Evolutionary conservation across 2,329 filamentous ascomycete genomes (phyloP).

Genomic region (Didymosphaeria variabile): DNA sequence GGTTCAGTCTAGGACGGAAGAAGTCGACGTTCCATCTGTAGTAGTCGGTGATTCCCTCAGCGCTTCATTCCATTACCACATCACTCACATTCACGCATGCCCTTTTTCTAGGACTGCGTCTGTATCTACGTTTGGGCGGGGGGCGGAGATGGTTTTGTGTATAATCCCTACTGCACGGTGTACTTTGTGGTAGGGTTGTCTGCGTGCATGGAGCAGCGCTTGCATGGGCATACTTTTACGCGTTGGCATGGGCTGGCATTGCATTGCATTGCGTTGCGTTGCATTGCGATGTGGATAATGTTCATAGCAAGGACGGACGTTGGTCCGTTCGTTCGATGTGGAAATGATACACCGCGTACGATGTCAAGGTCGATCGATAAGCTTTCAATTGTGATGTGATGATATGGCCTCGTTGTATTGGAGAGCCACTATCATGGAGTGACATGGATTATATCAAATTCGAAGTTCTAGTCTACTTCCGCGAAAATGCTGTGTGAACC

Average conservation of each 20-base stretch:
- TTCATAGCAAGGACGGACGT: neutral
- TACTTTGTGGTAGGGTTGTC: neutral
- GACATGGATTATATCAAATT: no score
- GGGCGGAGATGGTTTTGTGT: neutral
- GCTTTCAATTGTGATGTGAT: neutral
- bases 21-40: slow-evolving; percentile 65
- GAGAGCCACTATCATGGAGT: no score
- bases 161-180: neutral
- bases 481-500: no score
- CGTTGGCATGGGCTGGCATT: neutral
- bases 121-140: neutral
- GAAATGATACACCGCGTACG: neutral
- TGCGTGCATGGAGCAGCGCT: neutral
- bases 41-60: neutral
- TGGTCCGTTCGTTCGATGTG: neutral
- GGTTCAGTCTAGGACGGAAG: slow-evolving; percentile 76
- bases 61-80: neutral
- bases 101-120: neutral
- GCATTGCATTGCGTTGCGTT: neutral
- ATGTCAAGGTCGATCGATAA: neutral
- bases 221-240: neutral
- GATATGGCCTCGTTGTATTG: no score
- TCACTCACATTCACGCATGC: neutral
- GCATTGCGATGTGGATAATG: neutral
- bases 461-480: no score